Evolutionary conservation across 1,284 basidiomycete species (phyloP), one percentile per base, ranked within the genome.

Genomic region (Puccinia coronata): DNA sequence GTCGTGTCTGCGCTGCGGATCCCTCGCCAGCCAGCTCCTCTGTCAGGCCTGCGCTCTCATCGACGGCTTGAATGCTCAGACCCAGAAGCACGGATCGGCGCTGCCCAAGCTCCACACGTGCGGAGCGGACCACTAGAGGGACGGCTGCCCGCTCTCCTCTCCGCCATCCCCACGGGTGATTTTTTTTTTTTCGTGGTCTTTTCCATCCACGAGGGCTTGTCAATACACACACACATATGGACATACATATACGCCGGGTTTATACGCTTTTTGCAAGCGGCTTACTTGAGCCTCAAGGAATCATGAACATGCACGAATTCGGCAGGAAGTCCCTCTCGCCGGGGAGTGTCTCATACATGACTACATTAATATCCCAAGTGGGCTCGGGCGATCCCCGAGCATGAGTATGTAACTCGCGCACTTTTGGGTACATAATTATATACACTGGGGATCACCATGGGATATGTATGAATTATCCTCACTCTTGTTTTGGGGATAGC

Each of bases 1-100:
- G 87, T 94, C 90, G 18, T 97, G 95, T 85, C 88, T 91, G 84
- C 89, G 94, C 63, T 98, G 95, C 83, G 94, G 94, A 0, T 95
- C 95, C 85, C 95, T 97, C 88, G 92, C 95, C 39, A 80, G 78
- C 53, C 78, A 80, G 47, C 31, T 59, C 6, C 65, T 80, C 20
- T 80, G 78, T 36, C 78, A 80, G 34, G 70, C 78, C 28, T 80
- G 78, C 49, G 78, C 78, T 49, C 41, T 80, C 9, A 72, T 80
- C 20, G 78, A 80, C 25, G 70, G 69, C 8, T 70, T 80, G 34
- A 80, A 80, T 47, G 41, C 78, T 14, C 34, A 39, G 9, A 39
- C 78, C 14, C 34, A 39, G 9, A 39, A 39, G 23, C 2, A 14
- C n/a, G 61, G 61, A 41, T 63, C 61, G 0, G 39, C 61, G 11